These are phyloP conservation scores for Monosporascus sp. DNA, from an alignment of 2,329 filamentous ascomycete genomes.

Conservation along the genomic window DNA sequence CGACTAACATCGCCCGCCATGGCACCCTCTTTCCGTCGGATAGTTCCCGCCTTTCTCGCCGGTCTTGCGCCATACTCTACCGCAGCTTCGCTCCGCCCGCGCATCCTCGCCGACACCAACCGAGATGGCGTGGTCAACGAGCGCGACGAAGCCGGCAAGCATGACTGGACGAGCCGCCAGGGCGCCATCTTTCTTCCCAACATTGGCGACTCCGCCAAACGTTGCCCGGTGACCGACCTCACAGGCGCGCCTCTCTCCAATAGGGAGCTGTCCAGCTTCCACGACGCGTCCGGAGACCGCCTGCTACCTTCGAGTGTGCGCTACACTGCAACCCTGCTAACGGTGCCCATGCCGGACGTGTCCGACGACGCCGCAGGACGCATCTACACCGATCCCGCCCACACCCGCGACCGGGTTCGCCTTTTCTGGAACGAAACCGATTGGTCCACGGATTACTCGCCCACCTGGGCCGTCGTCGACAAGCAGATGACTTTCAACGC, in stretches of 20 bases:
- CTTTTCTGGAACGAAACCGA: no score
- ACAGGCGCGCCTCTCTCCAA: constrained; percentile 9
- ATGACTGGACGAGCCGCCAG: constrained; percentile 12
- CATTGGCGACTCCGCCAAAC: constrained; percentile 26
- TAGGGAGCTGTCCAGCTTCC: constrained; percentile 24
- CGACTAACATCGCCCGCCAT: no score
- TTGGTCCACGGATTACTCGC: no score
- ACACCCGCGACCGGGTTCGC: no score
- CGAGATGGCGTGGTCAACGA: constrained; percentile 28
- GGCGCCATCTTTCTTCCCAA: constrained; percentile 33
- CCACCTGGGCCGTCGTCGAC: neutral
- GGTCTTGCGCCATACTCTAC: no score
- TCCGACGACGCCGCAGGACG: no score
- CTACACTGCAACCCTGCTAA: no score
- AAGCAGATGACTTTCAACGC: constrained; percentile 25
- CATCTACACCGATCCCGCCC: no score
- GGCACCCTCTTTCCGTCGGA: no score
- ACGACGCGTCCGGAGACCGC: constrained; percentile 30
- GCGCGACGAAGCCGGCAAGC: constrained; percentile 19
- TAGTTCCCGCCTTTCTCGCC: no score
- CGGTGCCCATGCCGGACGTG: no score
- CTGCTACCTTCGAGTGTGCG: constrained; percentile 24
- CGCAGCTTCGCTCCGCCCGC: no score
- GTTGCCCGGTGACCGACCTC: constrained; percentile 19
- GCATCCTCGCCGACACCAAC: constrained; percentile 28